Base-by-base conservation (phyloP, 495 filamentous ascomycete genomes). In the Xanthoparmelia taractica region DNA sequence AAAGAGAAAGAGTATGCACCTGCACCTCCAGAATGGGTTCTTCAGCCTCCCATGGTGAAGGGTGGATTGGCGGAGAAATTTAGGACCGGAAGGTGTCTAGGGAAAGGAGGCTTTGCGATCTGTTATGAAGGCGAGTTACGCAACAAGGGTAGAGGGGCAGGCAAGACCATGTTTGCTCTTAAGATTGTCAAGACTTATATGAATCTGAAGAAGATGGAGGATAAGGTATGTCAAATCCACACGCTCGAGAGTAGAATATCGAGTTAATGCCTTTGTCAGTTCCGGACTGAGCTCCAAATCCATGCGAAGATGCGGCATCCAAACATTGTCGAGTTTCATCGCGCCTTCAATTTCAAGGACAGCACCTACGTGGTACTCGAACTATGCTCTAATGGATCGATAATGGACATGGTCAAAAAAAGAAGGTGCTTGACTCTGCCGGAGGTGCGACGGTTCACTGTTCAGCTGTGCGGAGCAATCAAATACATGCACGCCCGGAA, bases 341-440 rank as follows among this genome's bases (percentile, higher is more conserved):
- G 95, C 65, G 93, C 95, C 15, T 99, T 99, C 72, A 87, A 91
- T 29, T 97, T 91, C 73, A 80, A 87, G 63, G 82, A 82, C 31
- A 92, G 86, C 72, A 97, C 92, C 59, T 99, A 96, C 68, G 88
- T 99, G 27, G 89, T 97, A 57, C 80, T 99, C 5, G 95, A 99
- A 67, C 74, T 99, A 58, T 97, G 95, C 70, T 87, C 87, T 7
- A 97, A 97, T 71, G 95, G 96, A 0, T 97, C 92, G n/a, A 81
- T 99, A 40, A 96, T 96, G 87, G 95, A 97, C 71, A 96, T 97
- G 89, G 85, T 99, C 54, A 91, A 91, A 71, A 87, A 88, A 68
- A 79, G 95, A 67, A 91, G 87, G 68, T 90, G 85, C 33, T 76
- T 97, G 29, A 96, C 89, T 20, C 85, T 96, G 69, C 89, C 93